Conservation (phyloP, 106 monocot genomes). For the Dioscorea zingiberensis region DNA sequence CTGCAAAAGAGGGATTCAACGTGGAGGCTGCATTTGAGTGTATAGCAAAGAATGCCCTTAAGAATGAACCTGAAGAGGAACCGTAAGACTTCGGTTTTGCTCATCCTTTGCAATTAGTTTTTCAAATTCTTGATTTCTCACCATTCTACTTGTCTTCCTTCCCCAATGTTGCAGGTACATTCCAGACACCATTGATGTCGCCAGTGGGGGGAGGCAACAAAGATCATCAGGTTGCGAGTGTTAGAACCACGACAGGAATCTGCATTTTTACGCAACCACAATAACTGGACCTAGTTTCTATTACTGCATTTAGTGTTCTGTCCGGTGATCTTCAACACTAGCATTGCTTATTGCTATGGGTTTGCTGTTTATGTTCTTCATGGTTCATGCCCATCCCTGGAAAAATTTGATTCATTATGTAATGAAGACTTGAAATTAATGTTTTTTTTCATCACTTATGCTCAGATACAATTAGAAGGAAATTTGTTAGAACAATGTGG, state of each 20-base stretch:
- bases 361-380: no score
- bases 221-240: slow-evolving; percentile 65
- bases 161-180: slow-evolving; percentile 34
- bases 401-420: no score
- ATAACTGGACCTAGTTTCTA: background rate
- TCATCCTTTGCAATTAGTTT: background rate
- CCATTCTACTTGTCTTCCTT: background rate
- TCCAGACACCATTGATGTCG: slow-evolving; percentile 70
- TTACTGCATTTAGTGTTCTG: no score
- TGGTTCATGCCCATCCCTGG: no score
- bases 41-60: slow-evolving; percentile 74
- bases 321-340: no score
- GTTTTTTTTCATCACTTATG: no score
- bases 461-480: no score
- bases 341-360: no score
- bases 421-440: no score
- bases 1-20: slow-evolving; percentile 87
- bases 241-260: slow-evolving; percentile 20
- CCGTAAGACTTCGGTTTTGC: slow-evolving; percentile 37
- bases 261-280: background rate
- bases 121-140: background rate
- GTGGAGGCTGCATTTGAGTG: slow-evolving; percentile 83
- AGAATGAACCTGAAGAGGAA: slow-evolving; percentile 87
- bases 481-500: no score
- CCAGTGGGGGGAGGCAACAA: slow-evolving; percentile 32